Conservation (phyloP, 2,329 filamentous ascomycete species). For the Alternaria hordeiaustralica region DNA sequence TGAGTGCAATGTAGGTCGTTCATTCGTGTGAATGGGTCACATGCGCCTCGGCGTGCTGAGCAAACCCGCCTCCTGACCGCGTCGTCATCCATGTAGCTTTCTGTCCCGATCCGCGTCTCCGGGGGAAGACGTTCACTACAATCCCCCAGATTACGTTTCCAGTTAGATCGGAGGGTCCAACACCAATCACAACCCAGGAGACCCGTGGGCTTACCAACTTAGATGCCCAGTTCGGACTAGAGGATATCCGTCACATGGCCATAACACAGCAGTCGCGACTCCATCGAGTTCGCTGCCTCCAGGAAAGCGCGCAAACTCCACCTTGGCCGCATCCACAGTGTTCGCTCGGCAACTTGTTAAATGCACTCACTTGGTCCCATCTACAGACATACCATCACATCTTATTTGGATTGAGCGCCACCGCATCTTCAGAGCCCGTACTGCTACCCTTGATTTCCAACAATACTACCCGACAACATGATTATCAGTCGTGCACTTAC, state of each 20-base stretch:
- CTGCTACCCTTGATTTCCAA: slow-evolving; percentile 12
- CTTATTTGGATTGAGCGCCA: slow-evolving; percentile 14
- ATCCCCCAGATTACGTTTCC: neutral
- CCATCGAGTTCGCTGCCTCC: slow-evolving; percentile 10
- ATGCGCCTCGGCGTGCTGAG: slow-evolving; percentile 1
- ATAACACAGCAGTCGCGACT: slow-evolving; percentile 4
- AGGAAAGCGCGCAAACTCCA: neutral
- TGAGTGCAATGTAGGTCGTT: neutral
- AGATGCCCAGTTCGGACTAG: slow-evolving; percentile 12
- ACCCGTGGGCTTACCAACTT: slow-evolving; percentile 13
- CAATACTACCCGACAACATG: slow-evolving; percentile 28
- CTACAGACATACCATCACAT: slow-evolving; percentile 8
- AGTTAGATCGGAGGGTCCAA: neutral
- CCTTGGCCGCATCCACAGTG: slow-evolving; percentile 5
- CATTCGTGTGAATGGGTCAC: neutral
- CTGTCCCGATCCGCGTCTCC: neutral
- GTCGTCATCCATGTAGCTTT: neutral
- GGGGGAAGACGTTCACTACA: neutral
- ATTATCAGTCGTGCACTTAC: slow-evolving; percentile 30
- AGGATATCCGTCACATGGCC: slow-evolving; percentile 5
- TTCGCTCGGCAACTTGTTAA: neutral
- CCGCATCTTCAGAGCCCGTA: slow-evolving; percentile 11
- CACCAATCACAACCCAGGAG: slow-evolving; percentile 8
- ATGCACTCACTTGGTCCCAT: slow-evolving; percentile 11
- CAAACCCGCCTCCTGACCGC: neutral